Base-by-base conservation (phyloP, 2,329 filamentous ascomycete species). In the Fonsecaea pedrosoi region DNA sequence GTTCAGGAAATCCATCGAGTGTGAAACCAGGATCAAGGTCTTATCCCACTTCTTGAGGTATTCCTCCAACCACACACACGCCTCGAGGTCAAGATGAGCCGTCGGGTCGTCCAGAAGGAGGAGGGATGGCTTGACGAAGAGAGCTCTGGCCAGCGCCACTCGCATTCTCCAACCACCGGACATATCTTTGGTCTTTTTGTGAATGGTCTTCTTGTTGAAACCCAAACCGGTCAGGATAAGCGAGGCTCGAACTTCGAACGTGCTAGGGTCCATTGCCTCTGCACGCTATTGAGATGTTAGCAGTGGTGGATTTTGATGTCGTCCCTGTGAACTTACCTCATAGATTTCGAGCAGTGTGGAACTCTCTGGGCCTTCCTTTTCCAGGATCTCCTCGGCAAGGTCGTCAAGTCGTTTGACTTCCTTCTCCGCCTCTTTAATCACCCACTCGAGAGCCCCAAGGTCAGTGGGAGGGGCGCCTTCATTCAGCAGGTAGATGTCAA, bases 141-240 rank as follows among this genome's bases (percentile, higher is more conserved):
- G 90, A 65, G 95, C 95, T 86, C 98, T 97, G 78, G 87, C 95
- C 69, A 99, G 89, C 65, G 95, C 95, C 67, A 99, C 95, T 87
- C 96, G 92, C 95, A 99, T 99, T 86, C 94, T 90, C 95, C 95
- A 99, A 75, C 95, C 95, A 92, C 95, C 95, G 73, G 95, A 99
- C 96, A 99, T 99, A 81, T 99, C 96, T 88, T 98, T 99, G 75
- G 96, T 99, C 89, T 96, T 97, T 88, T 99, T 99, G 82, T 96
- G 85, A 78, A 99, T 98, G 64, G 96, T 99, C 74, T 82, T 83
- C 86, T 98, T 98, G 89, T 99, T 97, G 89, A 99, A 99, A 73
- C 95, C 95, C 67, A 99, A 91, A 93, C 95, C 95, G 64, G 95
- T 99, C 74, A 99, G 82, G 79, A 99, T 99, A 73, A 97, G 89